Percentiles rank a stretch among this genome's conserved stretches.
These are phyloP conservation scores for Colletotrichum tabaci DNA, from an alignment of 2,329 filamentous ascomycete species.

Conservation along the genomic window DNA sequence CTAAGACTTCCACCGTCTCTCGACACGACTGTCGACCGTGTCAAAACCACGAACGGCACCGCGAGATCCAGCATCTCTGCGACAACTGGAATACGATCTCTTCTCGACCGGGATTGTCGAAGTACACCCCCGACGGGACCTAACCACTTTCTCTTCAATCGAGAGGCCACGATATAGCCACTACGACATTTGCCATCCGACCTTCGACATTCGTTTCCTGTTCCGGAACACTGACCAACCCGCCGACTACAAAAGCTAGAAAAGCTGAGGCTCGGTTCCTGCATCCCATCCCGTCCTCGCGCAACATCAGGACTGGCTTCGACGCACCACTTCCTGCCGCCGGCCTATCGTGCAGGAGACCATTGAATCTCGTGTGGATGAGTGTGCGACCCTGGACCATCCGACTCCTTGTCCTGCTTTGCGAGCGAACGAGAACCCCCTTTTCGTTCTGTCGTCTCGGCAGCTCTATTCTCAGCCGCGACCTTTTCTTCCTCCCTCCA, in stretches of 20 bases:
- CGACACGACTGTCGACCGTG: background rate
- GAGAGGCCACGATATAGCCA: constrained; percentile 14
- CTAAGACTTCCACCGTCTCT: background rate
- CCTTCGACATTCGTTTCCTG: background rate
- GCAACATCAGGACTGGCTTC: constrained; percentile 27
- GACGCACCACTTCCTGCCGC: constrained; percentile 45
- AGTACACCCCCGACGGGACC: constrained; percentile 13
- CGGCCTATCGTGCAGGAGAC: constrained; percentile 48
- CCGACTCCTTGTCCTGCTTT: background rate
- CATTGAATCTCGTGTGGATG: constrained; percentile 44
- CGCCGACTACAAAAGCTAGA: background rate
- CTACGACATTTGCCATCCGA: background rate
- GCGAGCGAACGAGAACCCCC: background rate
- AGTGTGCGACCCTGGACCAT: constrained; percentile 15
- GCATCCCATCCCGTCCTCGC: background rate
- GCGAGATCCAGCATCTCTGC: constrained; percentile 22
- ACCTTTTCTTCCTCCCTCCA: constrained; percentile 13
- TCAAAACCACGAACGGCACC: constrained; percentile 7
- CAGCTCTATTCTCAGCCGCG: background rate
- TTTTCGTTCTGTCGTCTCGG: background rate
- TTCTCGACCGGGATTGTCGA: constrained; percentile 37
- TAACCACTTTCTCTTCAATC: constrained; percentile 31
- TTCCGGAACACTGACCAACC: background rate
- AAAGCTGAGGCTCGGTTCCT: constrained; percentile 13
- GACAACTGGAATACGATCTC: background rate